Base-by-base conservation (phyloP, 2,329 filamentous ascomycete species). In the Aspergillus sojae region DNA sequence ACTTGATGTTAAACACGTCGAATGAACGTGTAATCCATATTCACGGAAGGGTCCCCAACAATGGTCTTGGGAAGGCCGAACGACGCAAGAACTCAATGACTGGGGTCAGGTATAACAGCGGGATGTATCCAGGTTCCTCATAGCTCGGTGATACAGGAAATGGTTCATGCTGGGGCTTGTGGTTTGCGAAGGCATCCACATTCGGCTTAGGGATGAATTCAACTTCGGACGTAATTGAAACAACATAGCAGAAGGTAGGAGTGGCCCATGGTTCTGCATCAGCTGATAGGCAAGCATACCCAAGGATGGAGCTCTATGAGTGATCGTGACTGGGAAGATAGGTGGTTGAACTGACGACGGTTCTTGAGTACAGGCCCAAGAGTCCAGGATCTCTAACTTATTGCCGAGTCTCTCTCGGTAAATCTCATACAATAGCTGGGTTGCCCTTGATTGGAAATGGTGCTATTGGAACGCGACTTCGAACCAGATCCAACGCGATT, bases 351-450 rank as follows among this genome's bases (percentile, higher is more conserved):
- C 26, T 34, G 48, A 34, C 48, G 21, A 21, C 16, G 7, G 19
- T 32, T 19, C 28, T 30, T 52, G 43, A n/a, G 23, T 61, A n/a
- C 36, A 28, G 48, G 19, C 14, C 28, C 28, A 52, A 30, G 48
- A 34, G 48, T 52, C 48, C 28, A 19, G 48, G 48, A n/a, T 52
- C 48, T 52, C 28, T 50, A n/a, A 28, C 28, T 48, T 59, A 30
- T 43, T 48, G 21, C 64, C 61, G 54, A 64, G 55, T 62, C 30
- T 61, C 60, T 59, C 61, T 61, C 43, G 39, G 64, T 54, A 53
- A 46, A 21, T 45, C 45, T 46, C 61, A 67, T 65, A 58, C 53
- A 50, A 50, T 63, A 56, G 62, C 67, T 55, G 41, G 68, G 66
- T 62, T 60, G 63, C 54, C 65, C 62, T 67, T 67, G 65, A 28